Evolutionary conservation across 345 rosid species (phyloP).

Genomic region (Salix brachista): DNA sequence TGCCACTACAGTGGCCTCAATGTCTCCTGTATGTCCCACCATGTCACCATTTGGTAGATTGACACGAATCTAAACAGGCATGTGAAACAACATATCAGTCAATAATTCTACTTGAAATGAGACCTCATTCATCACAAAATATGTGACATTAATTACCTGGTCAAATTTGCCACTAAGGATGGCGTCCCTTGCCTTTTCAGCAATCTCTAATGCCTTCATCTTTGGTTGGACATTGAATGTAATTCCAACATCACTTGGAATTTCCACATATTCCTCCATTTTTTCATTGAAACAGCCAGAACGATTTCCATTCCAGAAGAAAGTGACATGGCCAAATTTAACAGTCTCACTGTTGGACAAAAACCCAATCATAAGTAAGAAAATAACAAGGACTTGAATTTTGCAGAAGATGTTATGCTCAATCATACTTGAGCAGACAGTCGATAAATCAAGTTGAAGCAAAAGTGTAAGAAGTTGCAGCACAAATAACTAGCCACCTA

Average conservation of each 20-base stretch:
- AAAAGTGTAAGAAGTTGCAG: neutral
- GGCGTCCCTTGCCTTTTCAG: slow-evolving; percentile 81
- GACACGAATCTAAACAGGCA: slow-evolving; percentile 61
- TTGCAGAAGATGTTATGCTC: neutral
- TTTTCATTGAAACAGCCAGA: slow-evolving; percentile 75
- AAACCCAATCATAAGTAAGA: neutral
- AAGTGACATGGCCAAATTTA: slow-evolving; percentile 93
- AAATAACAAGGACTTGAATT: neutral
- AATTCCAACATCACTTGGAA: slow-evolving; percentile 91
- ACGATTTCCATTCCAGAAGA: slow-evolving; percentile 98
- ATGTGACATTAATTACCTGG: slow-evolving; percentile 48
- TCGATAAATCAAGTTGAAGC: neutral
- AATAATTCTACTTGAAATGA: neutral
- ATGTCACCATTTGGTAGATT: slow-evolving; percentile 89
- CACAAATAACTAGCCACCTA: neutral
- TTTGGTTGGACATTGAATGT: slow-evolving; percentile 87
- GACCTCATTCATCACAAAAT: neutral
- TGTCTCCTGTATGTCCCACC: slow-evolving; percentile 99
- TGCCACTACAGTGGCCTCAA: slow-evolving; percentile 72
- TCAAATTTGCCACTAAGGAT: slow-evolving; percentile 77
- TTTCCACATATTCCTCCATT: slow-evolving; percentile 85
- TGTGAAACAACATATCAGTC: neutral
- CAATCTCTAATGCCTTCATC: slow-evolving; percentile 92
- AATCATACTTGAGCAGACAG: neutral
- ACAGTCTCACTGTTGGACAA: slow-evolving; percentile 71